Evolutionary conservation across 805 yeast genomes (phyloP).

Genomic region (Vanderwaltozyma polyspora): DNA sequence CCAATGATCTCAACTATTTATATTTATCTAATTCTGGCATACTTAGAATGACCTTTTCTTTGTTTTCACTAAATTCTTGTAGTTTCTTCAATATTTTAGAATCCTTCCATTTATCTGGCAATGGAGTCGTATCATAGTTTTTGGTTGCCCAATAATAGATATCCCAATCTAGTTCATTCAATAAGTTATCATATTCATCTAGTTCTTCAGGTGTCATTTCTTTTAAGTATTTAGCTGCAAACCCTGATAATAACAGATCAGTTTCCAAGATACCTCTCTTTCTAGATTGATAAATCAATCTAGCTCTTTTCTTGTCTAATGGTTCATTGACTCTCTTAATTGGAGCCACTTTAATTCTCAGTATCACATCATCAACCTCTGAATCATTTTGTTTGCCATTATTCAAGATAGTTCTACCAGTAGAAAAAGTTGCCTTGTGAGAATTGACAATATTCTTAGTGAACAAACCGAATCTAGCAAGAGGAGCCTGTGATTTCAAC

Average conservation of each 20-base stretch:
- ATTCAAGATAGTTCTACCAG: too few relatives aligned
- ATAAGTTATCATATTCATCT: slow-evolving; percentile 71
- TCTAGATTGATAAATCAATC: slow-evolving; percentile 81
- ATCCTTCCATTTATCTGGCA: slow-evolving; percentile 78
- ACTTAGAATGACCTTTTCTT: slow-evolving; percentile 59
- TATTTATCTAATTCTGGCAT: slow-evolving; percentile 61
- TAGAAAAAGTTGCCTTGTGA: too few relatives aligned
- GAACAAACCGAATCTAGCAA: too few relatives aligned
- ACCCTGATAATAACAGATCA: slow-evolving; percentile 72
- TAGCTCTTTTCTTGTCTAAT: slow-evolving; percentile 66
- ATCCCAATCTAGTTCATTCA: slow-evolving; percentile 98
- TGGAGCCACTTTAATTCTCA: slow-evolving; percentile 64
- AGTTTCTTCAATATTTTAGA: slow-evolving; percentile 51
- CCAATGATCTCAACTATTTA: slow-evolving; percentile 1
- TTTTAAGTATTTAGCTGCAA: slow-evolving; percentile 65
- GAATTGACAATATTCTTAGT: too few relatives aligned
- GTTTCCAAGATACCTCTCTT: slow-evolving; percentile 94
- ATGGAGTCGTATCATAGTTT: slow-evolving; percentile 68
- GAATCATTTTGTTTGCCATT: too few relatives aligned
- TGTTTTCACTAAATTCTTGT: slow-evolving; percentile 65
- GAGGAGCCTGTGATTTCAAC: too few relatives aligned
- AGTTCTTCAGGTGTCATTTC: slow-evolving; percentile 52
- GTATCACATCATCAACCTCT: slow-evolving; percentile 31
- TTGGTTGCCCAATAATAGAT: slow-evolving; percentile 95
- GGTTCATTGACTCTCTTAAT: slow-evolving; percentile 65